Conservation (phyloP, 805 yeast genomes). For the Lachancea nothofagi region DNA sequence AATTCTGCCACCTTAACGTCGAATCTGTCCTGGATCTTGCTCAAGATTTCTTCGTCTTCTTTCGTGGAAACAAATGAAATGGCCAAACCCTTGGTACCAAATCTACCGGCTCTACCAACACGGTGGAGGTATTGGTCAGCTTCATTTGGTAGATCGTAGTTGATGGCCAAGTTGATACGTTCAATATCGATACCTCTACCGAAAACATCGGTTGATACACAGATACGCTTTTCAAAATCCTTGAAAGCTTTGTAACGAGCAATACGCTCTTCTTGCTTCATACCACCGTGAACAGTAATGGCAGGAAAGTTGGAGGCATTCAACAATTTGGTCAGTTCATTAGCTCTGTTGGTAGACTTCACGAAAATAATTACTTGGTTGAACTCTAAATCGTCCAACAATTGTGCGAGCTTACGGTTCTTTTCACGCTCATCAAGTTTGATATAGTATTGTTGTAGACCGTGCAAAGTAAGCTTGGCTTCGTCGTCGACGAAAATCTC, state of each 20-base stretch:
- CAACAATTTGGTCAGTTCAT: constrained; percentile 81
- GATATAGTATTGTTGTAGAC: constrained; percentile 93
- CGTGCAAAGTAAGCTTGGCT: constrained; percentile 94
- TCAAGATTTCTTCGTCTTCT: constrained; percentile 85
- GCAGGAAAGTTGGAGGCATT: constrained; percentile 95
- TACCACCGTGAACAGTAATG: constrained; percentile 91
- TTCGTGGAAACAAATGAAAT: constrained; percentile 80
- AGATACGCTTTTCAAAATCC: constrained; percentile 97
- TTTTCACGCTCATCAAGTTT: constrained; percentile 87
- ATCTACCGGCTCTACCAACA: constrained; percentile 99
- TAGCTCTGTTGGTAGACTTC: constrained; percentile 84
- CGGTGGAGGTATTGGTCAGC: constrained; percentile 98
- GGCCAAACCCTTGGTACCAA: constrained; percentile 98
- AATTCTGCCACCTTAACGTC: constrained; percentile 91
- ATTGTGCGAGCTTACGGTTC: constrained; percentile 86
- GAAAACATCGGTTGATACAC: constrained; percentile 96
- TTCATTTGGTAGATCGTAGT: constrained; percentile 92
- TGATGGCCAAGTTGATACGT: constrained; percentile 96
- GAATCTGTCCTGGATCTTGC: constrained; percentile 92
- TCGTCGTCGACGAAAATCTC: constrained; percentile 98
- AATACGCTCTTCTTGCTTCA: constrained; percentile 97
- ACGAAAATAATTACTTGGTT: constrained; percentile 98
- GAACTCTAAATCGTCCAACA: constrained; percentile 90
- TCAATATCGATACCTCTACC: constrained; percentile 99
- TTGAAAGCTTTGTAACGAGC: constrained; percentile 93